phyloP scores from a whole-genome alignment of 352 stramenopile species.

The Achlya hypogyna region DNA sequence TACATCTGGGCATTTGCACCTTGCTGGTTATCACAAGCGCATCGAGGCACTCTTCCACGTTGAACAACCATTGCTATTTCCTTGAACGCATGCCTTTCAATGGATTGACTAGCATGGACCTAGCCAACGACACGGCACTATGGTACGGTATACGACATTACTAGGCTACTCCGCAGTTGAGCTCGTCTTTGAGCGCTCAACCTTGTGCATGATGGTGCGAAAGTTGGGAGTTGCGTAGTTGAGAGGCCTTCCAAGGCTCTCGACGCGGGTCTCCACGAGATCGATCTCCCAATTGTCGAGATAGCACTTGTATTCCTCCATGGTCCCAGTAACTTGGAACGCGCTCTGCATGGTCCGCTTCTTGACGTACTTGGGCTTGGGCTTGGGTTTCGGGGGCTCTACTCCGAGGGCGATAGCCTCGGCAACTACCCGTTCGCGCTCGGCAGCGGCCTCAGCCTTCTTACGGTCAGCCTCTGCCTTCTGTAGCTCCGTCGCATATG shows the following conservation, averaged over 20 bases:
- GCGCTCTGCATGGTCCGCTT: not conserved
- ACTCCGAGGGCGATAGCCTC: no score
- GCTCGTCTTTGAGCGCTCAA: not conserved
- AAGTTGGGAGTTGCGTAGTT: not conserved
- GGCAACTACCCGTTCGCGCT: no score
- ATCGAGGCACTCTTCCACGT: no score
- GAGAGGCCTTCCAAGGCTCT: not conserved
- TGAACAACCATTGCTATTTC: no score
- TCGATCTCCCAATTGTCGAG: conserved; percentile 4
- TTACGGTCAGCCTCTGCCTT: not conserved
- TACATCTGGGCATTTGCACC: no score
- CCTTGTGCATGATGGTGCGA: not conserved
- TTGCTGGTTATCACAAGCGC: no score
- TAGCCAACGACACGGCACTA: no score
- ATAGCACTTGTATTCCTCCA: conserved; percentile 18
- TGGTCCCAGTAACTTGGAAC: not conserved
- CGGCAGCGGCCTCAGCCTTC: not conserved
- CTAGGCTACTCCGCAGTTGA: no score
- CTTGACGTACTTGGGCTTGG: not conserved
- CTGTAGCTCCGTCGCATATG: not conserved
- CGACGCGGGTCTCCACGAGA: not conserved
- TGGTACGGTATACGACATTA: no score
- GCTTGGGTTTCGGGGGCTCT: not conserved
- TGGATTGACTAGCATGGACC: no score
- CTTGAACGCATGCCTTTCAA: no score